Conservation (phyloP, 2,329 filamentous ascomycete species). For the Graphilbum ipis-grandicollis region DNA sequence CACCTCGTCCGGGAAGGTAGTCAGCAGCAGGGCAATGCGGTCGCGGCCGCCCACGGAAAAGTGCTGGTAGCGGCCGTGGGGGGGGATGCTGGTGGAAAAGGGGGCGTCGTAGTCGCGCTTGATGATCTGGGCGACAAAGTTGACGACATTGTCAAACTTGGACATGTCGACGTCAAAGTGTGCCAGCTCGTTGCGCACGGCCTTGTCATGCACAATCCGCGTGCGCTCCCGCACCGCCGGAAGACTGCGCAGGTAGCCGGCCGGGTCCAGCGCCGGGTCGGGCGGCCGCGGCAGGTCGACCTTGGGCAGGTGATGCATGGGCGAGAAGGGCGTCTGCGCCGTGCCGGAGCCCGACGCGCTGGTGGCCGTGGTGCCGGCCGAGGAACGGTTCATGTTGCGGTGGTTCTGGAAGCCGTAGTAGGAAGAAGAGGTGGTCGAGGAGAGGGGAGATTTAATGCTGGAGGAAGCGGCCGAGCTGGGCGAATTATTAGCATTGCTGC, state of each 20-base stretch:
- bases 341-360: slow-evolving; percentile 19
- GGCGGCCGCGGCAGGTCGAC: slow-evolving; percentile 70
- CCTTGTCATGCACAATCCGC: slow-evolving; percentile 57
- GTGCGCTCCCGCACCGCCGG: slow-evolving; percentile 71
- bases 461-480: slow-evolving; percentile 30
- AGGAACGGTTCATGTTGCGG: slow-evolving; percentile 29
- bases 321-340: slow-evolving; percentile 34
- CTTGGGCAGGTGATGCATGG: slow-evolving; percentile 42
- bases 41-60: slow-evolving; percentile 67
- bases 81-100: slow-evolving; percentile 46
- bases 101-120: slow-evolving; percentile 46
- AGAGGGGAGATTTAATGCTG: slow-evolving; percentile 23
- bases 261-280: slow-evolving; percentile 75
- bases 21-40: slow-evolving; percentile 52
- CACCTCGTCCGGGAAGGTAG: slow-evolving; percentile 49
- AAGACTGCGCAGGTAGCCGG: slow-evolving; percentile 79
- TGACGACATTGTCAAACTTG: slow-evolving; percentile 70
- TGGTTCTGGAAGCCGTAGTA: slow-evolving; percentile 14
- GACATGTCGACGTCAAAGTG: slow-evolving; percentile 81
- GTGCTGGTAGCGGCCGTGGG: slow-evolving; percentile 75
- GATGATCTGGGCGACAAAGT: slow-evolving; percentile 83
- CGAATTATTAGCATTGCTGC: slow-evolving; percentile 32
- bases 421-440: slow-evolving; percentile 1
- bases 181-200: slow-evolving; percentile 56
- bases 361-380: slow-evolving; percentile 15